A percentile compares a stretch with the other conserved stretches of the same genome.
Evolutionary conservation across 352 stramenopile species (phyloP).

Genomic region (Phytophthora parvispora): DNA sequence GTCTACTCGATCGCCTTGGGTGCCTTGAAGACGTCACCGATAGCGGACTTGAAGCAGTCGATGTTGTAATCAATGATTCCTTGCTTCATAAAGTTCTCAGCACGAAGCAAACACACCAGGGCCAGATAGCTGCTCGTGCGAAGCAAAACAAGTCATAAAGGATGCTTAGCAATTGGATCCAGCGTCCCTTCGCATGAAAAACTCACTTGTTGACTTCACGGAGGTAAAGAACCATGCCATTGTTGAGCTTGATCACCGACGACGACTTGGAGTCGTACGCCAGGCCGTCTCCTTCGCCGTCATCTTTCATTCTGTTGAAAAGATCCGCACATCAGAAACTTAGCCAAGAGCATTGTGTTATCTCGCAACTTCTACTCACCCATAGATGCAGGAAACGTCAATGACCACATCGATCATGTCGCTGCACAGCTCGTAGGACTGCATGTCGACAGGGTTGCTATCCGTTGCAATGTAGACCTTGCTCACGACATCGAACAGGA

Average conservation of each 20-base stretch:
- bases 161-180: constrained; percentile 5
- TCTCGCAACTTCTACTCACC: constrained; percentile 39
- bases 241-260: constrained; percentile 98
- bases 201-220: constrained; percentile 95
- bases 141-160: constrained; percentile 1
- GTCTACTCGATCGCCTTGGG: constrained; percentile 60
- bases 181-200: too few relatives aligned
- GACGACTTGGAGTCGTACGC: constrained; percentile 98
- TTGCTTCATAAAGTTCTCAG: constrained; percentile 98
- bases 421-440: constrained; percentile 98
- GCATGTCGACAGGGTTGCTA: constrained; percentile 98
- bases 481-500: constrained; percentile 99
- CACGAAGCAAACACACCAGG: constrained; percentile 97
- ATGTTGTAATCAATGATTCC: constrained; percentile 99
- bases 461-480: constrained; percentile 99
- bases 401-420: constrained; percentile 99
- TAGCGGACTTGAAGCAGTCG: constrained; percentile 97
- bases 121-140: constrained; percentile 90
- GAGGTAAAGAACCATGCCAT: constrained; percentile 98
- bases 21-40: constrained; percentile 91
- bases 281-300: constrained; percentile 92
- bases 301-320: constrained; percentile 82
- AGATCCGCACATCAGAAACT: background rate
- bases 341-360: background rate
- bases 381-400: constrained; percentile 99